phyloP scores from a whole-genome alignment of 1,284 basidiomycete species.

The Rhodotorula mucilaginosa region DNA sequence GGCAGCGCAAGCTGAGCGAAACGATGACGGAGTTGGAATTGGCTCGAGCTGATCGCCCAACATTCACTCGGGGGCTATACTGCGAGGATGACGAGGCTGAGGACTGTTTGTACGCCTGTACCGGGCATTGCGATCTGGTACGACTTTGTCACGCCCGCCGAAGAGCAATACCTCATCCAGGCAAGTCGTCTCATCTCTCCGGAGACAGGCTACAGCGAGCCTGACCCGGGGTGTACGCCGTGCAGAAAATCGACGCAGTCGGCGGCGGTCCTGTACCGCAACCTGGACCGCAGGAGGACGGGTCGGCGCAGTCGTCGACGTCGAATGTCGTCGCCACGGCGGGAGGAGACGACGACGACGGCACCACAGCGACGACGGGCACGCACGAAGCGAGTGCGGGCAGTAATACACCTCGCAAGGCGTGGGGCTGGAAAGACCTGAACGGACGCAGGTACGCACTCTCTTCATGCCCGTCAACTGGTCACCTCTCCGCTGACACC shows the following conservation, averaged over 20 bases:
- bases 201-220: too few relatives aligned
- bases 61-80: background rate
- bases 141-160: slow-evolving; percentile 23
- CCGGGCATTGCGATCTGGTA: slow-evolving; percentile 24
- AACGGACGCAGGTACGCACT: slow-evolving; percentile 31
- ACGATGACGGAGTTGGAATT: too few relatives aligned
- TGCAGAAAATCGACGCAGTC: slow-evolving; percentile 24
- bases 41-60: too few relatives aligned
- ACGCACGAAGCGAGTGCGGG: background rate
- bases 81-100: background rate
- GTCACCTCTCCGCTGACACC: too few relatives aligned
- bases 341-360: background rate
- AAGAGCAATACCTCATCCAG: slow-evolving; percentile 25
- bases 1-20: too few relatives aligned
- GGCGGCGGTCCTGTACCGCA: slow-evolving; percentile 9
- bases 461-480: too few relatives aligned
- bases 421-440: slow-evolving; percentile 32
- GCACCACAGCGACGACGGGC: background rate
- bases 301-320: background rate
- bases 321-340: background rate
- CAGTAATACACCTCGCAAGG: background rate
- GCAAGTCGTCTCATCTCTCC: background rate
- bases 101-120: slow-evolving; percentile 1
- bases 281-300: background rate
- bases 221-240: too few relatives aligned